Conservation (phyloP, 805 yeast genomes). For the Yarrowia deformans region DNA sequence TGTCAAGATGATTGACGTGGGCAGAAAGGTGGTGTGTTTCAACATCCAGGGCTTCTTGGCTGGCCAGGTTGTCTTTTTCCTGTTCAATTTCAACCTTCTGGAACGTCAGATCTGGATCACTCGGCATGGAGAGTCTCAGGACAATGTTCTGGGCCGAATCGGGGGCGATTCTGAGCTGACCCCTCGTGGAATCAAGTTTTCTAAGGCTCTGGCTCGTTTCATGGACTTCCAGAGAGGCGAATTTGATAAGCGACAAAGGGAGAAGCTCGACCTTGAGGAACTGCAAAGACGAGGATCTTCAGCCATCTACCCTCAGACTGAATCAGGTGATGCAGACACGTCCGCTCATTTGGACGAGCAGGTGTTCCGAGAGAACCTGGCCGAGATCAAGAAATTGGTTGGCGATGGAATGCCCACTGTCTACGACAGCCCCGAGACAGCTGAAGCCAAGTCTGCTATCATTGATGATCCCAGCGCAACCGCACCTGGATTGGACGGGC, state of each 20-base stretch:
- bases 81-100: slow-evolving; percentile 84
- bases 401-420: slow-evolving; percentile 20
- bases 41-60: slow-evolving; percentile 88
- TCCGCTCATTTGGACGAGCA: slow-evolving; percentile 7
- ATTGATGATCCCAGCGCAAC: background rate
- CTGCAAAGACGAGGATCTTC: slow-evolving; percentile 12
- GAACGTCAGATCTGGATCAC: slow-evolving; percentile 95
- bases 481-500: background rate
- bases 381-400: slow-evolving; percentile 16
- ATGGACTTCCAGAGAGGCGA: slow-evolving; percentile 72
- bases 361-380: slow-evolving; percentile 1
- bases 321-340: slow-evolving; percentile 8
- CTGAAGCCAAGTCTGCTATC: background rate
- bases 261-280: slow-evolving; percentile 51
- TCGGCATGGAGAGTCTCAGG: slow-evolving; percentile 91
- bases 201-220: slow-evolving; percentile 75
- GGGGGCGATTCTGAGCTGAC: slow-evolving; percentile 93
- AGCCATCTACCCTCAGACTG: background rate
- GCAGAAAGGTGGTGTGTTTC: slow-evolving; percentile 90
- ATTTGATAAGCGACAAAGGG: slow-evolving; percentile 69
- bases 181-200: slow-evolving; percentile 75
- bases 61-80: slow-evolving; percentile 89
- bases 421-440: background rate
- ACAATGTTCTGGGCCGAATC: slow-evolving; percentile 82
- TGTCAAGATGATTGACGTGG: slow-evolving; percentile 95